Percentiles rank a stretch among this genome's conserved stretches.
These are phyloP conservation scores for Uronychia setigera DNA, from an alignment of 73 alveolate genomes.

Conservation along the genomic window DNA sequence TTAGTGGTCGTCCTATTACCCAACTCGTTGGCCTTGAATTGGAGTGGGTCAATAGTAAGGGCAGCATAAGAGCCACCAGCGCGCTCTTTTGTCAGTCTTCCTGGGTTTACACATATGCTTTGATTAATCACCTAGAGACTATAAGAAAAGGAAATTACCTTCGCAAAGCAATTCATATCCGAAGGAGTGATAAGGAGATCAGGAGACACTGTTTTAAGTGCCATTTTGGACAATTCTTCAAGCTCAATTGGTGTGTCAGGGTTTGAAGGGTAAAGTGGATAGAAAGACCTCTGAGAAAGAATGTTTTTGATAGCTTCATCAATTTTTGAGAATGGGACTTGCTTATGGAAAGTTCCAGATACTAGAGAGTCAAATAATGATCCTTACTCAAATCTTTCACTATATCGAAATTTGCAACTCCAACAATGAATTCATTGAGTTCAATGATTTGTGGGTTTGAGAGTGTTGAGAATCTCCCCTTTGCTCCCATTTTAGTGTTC, in stretches of 20 bases:
- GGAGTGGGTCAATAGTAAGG: slow-evolving; percentile 28
- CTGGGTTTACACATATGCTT: slow-evolving; percentile 58
- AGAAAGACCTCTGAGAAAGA: slow-evolving; percentile 29
- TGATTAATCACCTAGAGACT: slow-evolving; percentile 19
- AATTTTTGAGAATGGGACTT: slow-evolving; percentile 32
- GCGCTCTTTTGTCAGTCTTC: slow-evolving; percentile 24
- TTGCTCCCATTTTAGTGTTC: background rate
- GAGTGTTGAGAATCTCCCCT: background rate
- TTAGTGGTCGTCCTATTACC: background rate
- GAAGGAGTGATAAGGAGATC: slow-evolving; percentile 55
- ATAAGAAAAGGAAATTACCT: slow-evolving; percentile 15
- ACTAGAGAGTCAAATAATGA: background rate
- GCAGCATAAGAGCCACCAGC: slow-evolving; percentile 37
- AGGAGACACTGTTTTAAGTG: slow-evolving; percentile 10
- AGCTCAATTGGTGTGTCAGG: slow-evolving; percentile 46
- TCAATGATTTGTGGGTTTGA: slow-evolving; percentile 14
- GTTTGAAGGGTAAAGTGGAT: slow-evolving; percentile 53
- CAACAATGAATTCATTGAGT: slow-evolving; percentile 35
- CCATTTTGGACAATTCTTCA: slow-evolving; percentile 18
- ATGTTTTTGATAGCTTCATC: slow-evolving; percentile 22
- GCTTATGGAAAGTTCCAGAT: slow-evolving; percentile 6
- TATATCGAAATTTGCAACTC: slow-evolving; percentile 24
- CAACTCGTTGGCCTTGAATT: background rate
- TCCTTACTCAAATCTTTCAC: slow-evolving; percentile 35
- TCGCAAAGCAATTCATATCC: slow-evolving; percentile 32